Evolutionary conservation across 306 rosid species (phyloP).

Genomic region (Rosa rugosa): DNA sequence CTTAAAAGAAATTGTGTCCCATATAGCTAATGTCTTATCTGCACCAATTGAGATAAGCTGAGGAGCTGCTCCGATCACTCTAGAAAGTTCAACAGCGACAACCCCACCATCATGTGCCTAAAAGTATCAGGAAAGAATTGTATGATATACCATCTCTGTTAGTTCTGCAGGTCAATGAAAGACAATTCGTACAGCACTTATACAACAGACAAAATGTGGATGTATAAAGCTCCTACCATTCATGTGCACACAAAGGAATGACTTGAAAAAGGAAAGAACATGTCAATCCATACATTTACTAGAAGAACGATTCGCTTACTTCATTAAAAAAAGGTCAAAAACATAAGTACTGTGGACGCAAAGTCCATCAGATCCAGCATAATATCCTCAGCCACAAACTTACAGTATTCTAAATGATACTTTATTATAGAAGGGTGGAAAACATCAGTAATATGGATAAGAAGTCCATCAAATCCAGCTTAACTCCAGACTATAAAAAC

Average conservation of each 20-base stretch:
- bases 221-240: slow-evolving; percentile 14
- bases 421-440: not conserved
- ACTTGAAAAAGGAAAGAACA: not conserved
- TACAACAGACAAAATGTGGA: slow-evolving; percentile 27
- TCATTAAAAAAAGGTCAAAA: not conserved
- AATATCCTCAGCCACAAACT: not conserved
- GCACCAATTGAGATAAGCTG: slow-evolving; percentile 98
- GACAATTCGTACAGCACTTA: not conserved
- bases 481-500: not conserved
- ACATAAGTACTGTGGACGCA: not conserved
- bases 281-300: not conserved
- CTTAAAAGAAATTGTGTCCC: slow-evolving; percentile 98
- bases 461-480: not conserved
- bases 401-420: not conserved
- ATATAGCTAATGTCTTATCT: slow-evolving; percentile 94
- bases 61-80: slow-evolving; percentile 95
- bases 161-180: not conserved
- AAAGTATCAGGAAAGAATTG: slow-evolving; percentile 28
- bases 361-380: not conserved
- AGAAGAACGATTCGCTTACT: not conserved
- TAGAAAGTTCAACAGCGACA: slow-evolving; percentile 95
- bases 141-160: not conserved
- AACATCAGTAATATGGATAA: not conserved
- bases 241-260: slow-evolving; percentile 11
- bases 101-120: slow-evolving; percentile 99